Evolutionary conservation across 805 yeast genomes (phyloP), one percentile per base, ranked within the genome.

Genomic region (Spencermartinsiella europaea): DNA sequence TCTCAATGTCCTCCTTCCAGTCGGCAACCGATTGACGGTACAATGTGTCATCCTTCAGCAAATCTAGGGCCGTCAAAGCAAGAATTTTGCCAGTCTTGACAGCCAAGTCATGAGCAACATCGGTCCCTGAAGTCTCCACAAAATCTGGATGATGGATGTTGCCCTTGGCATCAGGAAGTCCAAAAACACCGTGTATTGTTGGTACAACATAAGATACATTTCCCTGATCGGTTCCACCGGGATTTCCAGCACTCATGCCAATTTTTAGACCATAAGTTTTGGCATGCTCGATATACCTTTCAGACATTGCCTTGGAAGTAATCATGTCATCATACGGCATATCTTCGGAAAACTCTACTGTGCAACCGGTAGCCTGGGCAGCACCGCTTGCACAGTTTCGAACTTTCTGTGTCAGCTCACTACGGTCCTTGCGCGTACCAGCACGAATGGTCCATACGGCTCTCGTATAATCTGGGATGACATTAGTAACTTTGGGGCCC

Each of bases 401-500:
- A 12, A 40, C n/a, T 16, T 20, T 15, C 14, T 40, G 19, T 8
- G 12, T 25, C 12, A 25, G 12, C 10, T 7, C 12, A 7, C 31
- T 7, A 7, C 7, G 12, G 10, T 7, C 31, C 15, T n/a, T 22
- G 19, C 12, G 10, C 10, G 7, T 25, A 7, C 12, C 12, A 25
- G 31, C 31, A 7, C 31, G 31, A 12, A 25, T 12, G 31, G 12
- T 25, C 31, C 31, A 25, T 7, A 25, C 12, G 31, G 31, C 31
- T 12, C 12, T 25, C 10, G 31, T 25, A 12, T 25, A 25, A 12
- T 55, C 61, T 15, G 62, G 48, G 35, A 58, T 57, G 22, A 63
- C 53, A 41, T 61, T 61, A 15, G 65, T 54, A 12, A 57, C 58
- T 4, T 49, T 44, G 12, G 62, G 62, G 27, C 60, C 64, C 17